Evolutionary conservation across 805 yeast genomes (phyloP), one percentile per base, ranked within the genome.

Genomic region (Pichia pseudocactophila): DNA sequence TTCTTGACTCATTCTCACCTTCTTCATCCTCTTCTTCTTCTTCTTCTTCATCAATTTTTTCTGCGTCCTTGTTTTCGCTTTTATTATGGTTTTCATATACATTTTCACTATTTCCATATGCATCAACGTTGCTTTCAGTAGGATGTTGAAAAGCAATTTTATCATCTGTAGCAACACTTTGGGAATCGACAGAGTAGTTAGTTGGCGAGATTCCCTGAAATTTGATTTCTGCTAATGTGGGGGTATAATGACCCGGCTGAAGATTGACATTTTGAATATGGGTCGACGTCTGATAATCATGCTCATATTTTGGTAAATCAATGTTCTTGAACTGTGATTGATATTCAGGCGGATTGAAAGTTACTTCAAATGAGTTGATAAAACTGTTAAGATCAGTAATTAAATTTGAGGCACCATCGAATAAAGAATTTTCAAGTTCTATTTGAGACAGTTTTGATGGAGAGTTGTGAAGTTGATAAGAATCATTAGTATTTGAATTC

Each of bases 321-420:
- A 22, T 10, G 33, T 34, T 6, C 25, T 22, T 22, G 25, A n/a
- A 8, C 25, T 6, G 25, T 22, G 25, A 22, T 28, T 28, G 31
- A 28, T 7, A 7, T 7, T 28, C 15, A 7, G 11, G 15, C 6
- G 31, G 31, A 13, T 53, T 52, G 16, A 47, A 47, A 22, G 50
- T 52, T 27, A 52, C 48, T 22, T 60, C 62, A 44, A 60, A 56
- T 12, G 53, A 54, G 28, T 57, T 55, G 34, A 64, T 61, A 39
- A 64, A 43, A 15, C 58, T 64, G 42, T 63, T 63, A 41, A 64
- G 50, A 41, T 64, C 66, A 11, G 61, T 53, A 38, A 64, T 64
- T 41, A 64, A 48, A 40, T 56, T 52, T 16, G 64, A 55, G 4
- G 66, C 66, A 32, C 64, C 66, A 36, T 57, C 51, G 42, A 64